Base-by-base conservation (phyloP, 495 filamentous ascomycete genomes). In the Aspergillus sclerotiicarbonarius region DNA sequence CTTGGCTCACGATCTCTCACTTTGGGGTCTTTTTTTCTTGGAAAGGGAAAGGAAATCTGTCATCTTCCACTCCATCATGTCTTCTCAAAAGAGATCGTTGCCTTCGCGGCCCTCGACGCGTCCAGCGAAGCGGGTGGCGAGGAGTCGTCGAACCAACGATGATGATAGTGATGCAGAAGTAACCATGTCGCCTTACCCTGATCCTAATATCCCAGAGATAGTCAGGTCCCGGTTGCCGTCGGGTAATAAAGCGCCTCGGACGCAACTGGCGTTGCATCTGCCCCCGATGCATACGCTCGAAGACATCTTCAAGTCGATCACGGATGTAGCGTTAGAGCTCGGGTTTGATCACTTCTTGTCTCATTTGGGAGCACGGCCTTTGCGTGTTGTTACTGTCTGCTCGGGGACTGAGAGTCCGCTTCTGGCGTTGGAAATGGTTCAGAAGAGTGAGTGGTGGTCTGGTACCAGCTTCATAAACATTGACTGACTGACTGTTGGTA, bases 341-440 rank as follows among this genome's bases (percentile, higher is more conserved):
- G 70, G 71, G 3, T 62, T 83, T 7, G 61, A 51, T 0, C 44
- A 68, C 3, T 68, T 78, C 29, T 51, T 84, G 13, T 53, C 65
- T 4, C 61, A 66, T 21, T 58, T 84, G 1, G 67, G 72, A 10
- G 61, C 65, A 15, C 67, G 76, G 41, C 71, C 73, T 31, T 63
- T 93, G 8, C 80, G 79, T 2, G 80, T 93, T 20, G 90, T 80
- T 1, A 96, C 91, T 0, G 82, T 92, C 66, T 96, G 90, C 63
- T 92, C 89, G 10, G 91, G 91, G 4, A 94, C 90, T 0, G 91
- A 96, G 61, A 85, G 83, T 29, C 91, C 91, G 10, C 70, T 96
- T 7, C 73, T 92, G 3, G 87, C 87, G 0, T 64, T 92, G 41
- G 72, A 82, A 39, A 73, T 85, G 61, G 63, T 85, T 9, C 59